Evolutionary conservation across 2,329 filamentous ascomycete genomes (phyloP).

Genomic region (Fusarium tanahbumbuense): DNA sequence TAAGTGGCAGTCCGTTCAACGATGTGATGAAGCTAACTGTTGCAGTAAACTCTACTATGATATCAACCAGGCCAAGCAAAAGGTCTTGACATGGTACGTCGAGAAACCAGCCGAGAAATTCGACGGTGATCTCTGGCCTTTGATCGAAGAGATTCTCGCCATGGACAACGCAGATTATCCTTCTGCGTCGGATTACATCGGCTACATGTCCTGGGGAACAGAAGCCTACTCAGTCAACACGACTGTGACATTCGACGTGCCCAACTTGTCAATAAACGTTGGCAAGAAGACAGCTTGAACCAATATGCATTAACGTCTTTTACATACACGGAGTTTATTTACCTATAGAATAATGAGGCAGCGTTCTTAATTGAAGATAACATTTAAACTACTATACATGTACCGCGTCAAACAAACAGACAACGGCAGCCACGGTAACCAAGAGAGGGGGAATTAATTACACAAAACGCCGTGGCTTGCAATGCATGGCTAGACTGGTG

Average conservation of each 20-base stretch:
- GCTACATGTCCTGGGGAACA: constrained; percentile 63
- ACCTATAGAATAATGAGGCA: constrained; percentile 38
- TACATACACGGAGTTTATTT: constrained; percentile 13
- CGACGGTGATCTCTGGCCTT: constrained; percentile 58
- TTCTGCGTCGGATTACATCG: constrained; percentile 58
- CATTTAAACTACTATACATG: neutral
- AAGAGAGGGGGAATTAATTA: constrained; percentile 1
- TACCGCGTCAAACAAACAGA: constrained; percentile 14
- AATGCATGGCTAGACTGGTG: constrained; percentile 17
- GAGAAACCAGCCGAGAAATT: constrained; percentile 53
- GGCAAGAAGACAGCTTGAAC: constrained; percentile 23
- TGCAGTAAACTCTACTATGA: constrained; percentile 56
- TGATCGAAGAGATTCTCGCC: constrained; percentile 56
- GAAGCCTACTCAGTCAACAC: constrained; percentile 59
- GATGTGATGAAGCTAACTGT: constrained; percentile 27
- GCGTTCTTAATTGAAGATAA: constrained; percentile 9
- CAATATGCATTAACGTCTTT: neutral
- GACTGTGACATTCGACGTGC: constrained; percentile 63
- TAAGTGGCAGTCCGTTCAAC: no score
- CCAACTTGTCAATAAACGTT: constrained; percentile 53
- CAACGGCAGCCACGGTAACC: constrained; percentile 3
- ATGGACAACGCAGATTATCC: constrained; percentile 53
- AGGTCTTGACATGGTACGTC: constrained; percentile 64
- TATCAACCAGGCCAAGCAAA: constrained; percentile 55
- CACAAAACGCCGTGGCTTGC: constrained; percentile 18